Base-by-base conservation (phyloP, 2,329 filamentous ascomycete species). In the Talaromyces sp. region DNA sequence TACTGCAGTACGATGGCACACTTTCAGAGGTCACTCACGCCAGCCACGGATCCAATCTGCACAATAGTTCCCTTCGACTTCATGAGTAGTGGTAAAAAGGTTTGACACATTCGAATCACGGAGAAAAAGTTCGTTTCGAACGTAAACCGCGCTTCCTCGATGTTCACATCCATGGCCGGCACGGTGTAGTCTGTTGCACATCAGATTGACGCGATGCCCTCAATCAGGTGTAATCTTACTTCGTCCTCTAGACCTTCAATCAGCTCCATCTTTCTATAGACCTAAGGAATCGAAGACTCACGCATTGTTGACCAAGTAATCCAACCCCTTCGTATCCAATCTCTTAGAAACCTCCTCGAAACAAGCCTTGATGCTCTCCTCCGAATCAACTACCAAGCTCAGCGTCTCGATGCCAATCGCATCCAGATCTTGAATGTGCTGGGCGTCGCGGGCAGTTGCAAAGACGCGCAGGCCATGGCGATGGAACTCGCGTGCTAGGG, bases 281-380 rank as follows among this genome's bases (percentile, higher is more conserved):
- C 1, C 24, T 58, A 14, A 37, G n/a, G 54, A 16, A 16, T 19
- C 16, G 47, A 31, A 27, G 7, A 74, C 76, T 73, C 66, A 79
- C 64, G 85, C 85, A 75, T 87, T 87, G 72, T 87, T 87, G 69
- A 87, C 82, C 13, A 87, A 76, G 68, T 83, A 82, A 69, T 87
- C 81, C n/a, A 87, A 77, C 3, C 78, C 78, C 57, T 79, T 81
- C 22, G 81, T 81, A 9, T 74, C 75, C 0, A 85, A 82, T 22
- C 80, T 76, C 14, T 73, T 73, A 49, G 80, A 73, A 16, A 87
- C 78, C 60, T 83, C 79, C 7, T 76, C 72, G 67, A 78, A 79
- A 47, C 86, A 81, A 11, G 73, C 72, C 27, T 75, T 73, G 65
- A 87, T 82, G 66, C 80, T 85, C n/a, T 80, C 76, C 22, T 76